Conservation (phyloP, 345 rosid species). For the Nephelium lappaceum region DNA sequence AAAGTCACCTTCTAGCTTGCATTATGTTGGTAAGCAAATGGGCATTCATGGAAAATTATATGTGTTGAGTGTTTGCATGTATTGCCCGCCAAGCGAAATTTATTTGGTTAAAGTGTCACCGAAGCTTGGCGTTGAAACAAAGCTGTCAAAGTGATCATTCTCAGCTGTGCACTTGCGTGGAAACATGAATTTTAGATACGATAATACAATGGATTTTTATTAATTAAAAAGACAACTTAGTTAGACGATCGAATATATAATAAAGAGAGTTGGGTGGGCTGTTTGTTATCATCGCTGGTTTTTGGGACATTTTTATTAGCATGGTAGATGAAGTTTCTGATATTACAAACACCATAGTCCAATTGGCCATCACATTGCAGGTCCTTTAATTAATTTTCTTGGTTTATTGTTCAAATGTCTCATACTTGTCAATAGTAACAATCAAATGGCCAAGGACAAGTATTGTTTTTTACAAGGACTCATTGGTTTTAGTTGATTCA, state of each 20-base stretch:
- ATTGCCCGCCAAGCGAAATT: constrained; percentile 46
- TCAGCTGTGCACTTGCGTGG: constrained; percentile 13
- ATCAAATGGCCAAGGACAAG: no score
- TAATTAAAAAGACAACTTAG: neutral
- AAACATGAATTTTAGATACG: neutral
- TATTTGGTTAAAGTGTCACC: constrained; percentile 30
- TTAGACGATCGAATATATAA: neutral
- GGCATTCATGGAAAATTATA: neutral
- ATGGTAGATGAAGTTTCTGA: no score
- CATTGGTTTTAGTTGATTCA: no score
- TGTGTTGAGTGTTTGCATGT: constrained; percentile 6
- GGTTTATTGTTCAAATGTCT: neutral
- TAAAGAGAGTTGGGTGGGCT: constrained; percentile 3
- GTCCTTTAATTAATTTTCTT: neutral
- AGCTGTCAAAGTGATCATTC: constrained; percentile 41
- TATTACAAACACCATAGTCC: no score
- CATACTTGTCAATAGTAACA: neutral
- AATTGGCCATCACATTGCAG: neutral
- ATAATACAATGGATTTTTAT: neutral
- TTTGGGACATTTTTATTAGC: neutral
- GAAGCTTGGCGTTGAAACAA: constrained; percentile 73
- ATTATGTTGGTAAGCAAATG: neutral
- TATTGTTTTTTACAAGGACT: no score
- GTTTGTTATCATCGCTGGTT: constrained; percentile 5
- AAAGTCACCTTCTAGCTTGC: neutral